Base-by-base conservation (phyloP, 2,329 filamentous ascomycete species). In the Microcera coccophila region DNA sequence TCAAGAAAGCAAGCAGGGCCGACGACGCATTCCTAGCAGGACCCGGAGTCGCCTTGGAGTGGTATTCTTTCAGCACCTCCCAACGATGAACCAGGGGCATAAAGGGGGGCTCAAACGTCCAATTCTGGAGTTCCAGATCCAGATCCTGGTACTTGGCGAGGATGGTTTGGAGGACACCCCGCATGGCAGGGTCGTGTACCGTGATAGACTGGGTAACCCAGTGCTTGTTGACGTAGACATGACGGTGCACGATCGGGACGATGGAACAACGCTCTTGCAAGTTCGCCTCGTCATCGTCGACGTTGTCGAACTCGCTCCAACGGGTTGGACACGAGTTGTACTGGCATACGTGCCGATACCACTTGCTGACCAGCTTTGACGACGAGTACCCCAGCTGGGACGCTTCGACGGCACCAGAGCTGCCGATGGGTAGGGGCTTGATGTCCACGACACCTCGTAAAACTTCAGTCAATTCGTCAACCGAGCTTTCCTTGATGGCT, bases 11-110 rank as follows among this genome's bases (percentile, higher is more conserved):
- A 4, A 66, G 35, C n/a, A 68, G 47, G 8, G 28, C 44, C 1
- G 41, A 22, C 3, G 41, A 29, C 2, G 47, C 43, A 26, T 48
- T 50, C 21, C 40, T 48, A 2, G 11, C 15, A 3, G 37, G 7
- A 8, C 48, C 45, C 3, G 17, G 15, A 12, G 29, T 12, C 16
- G 22, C 16, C 1, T 17, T 14, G 8, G 15, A 11, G 14, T 44
- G 41, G 18, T 48, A 26, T 9, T 22, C 31, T 38, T 50, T 50
- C 12, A 50, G 28, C 2, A 33, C 20, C 8, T 61, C 56, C 64
- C 65, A 67, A 20, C 64, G 60, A 41, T 67, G 64, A 4, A 67
- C 63, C 11, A 69, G 42, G 8, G 63, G 59, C 47, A 55, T 55
- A 50, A 61, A 65, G 1, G 62, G 62, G 2, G 55, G 50, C 5